Conservation (phyloP, 2,329 filamentous ascomycete genomes). For the Aspergillus transmontanensis region DNA sequence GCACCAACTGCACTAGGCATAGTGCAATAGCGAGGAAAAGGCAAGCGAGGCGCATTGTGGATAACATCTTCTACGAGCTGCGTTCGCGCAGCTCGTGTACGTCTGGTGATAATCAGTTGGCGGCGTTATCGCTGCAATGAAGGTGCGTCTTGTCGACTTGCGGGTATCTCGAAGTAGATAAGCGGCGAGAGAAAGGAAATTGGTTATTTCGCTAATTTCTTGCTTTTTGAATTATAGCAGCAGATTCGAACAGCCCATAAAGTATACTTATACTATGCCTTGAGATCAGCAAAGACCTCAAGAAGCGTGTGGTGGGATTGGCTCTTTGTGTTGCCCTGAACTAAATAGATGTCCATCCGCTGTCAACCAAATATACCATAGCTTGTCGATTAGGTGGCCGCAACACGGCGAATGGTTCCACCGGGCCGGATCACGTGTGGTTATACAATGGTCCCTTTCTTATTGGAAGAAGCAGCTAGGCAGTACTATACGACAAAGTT, state of each 20-base stretch:
- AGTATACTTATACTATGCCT: neutral
- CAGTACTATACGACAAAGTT: neutral
- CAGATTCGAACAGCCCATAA: neutral
- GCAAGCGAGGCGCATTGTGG: constrained; percentile 38
- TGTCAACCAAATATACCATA: constrained; percentile 1
- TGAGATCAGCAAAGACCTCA: constrained; percentile 14
- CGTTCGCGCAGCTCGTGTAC: constrained; percentile 20
- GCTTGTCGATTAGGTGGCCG: constrained; percentile 28
- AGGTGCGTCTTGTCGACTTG: neutral
- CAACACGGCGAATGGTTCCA: constrained; percentile 18
- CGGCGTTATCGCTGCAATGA: neutral
- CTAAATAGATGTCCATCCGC: constrained; percentile 3
- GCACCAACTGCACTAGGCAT: constrained; percentile 40
- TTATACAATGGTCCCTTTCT: neutral
- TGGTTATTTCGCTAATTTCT: neutral
- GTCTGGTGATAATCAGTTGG: neutral
- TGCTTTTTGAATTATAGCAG: neutral
- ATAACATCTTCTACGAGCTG: constrained; percentile 14
- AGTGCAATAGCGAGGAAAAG: constrained; percentile 37
- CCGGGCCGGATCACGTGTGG: constrained; percentile 21
- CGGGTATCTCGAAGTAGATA: neutral
- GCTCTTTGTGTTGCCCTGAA: constrained; percentile 9
- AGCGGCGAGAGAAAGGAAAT: neutral
- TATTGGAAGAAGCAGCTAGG: neutral
- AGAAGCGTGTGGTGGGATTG: neutral